These are phyloP conservation scores for Neotropicomus parvogracilis DNA, from an alignment of 1,284 basidiomycete species.

Conservation along the genomic window DNA sequence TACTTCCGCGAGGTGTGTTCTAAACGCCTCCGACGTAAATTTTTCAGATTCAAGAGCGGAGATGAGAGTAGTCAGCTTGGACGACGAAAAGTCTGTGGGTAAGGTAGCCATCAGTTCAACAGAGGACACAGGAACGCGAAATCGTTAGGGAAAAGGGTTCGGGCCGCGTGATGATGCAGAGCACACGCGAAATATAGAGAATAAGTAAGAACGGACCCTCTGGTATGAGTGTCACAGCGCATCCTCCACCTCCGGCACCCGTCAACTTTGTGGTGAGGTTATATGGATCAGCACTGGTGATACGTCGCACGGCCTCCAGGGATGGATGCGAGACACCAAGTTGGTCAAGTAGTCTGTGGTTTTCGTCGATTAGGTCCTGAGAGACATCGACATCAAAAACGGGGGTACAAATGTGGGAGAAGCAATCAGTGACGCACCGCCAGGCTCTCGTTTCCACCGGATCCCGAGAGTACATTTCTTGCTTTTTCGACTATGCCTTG, in stretches of 20 bases:
- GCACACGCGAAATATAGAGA: not conserved
- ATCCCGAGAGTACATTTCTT: slow-evolving; percentile 65
- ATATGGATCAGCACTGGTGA: slow-evolving; percentile 63
- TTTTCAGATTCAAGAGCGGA: slow-evolving; percentile 44
- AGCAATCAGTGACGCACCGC: slow-evolving; percentile 45
- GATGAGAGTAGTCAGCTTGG: slow-evolving; percentile 56
- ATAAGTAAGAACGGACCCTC: slow-evolving; percentile 56
- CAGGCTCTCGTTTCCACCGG: slow-evolving; percentile 31
- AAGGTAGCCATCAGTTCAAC: slow-evolving; percentile 12
- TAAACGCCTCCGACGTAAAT: slow-evolving; percentile 59
- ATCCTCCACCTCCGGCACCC: slow-evolving; percentile 98
- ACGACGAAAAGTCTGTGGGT: slow-evolving; percentile 59
- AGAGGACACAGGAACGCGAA: not conserved
- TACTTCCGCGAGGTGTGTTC: slow-evolving; percentile 87
- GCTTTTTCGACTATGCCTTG: slow-evolving; percentile 84
- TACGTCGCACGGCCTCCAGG: slow-evolving; percentile 78
- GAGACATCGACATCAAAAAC: slow-evolving; percentile 1
- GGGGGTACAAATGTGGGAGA: not conserved
- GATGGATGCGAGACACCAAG: slow-evolving; percentile 94
- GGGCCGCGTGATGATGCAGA: not conserved
- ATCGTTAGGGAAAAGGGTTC: not conserved
- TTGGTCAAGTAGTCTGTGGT: slow-evolving; percentile 81
- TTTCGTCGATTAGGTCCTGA: slow-evolving; percentile 80
- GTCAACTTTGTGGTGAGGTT: slow-evolving; percentile 92
- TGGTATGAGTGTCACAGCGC: slow-evolving; percentile 92